Conservation (phyloP, 2,329 filamentous ascomycete genomes). For the Plenodomus biglobosus region DNA sequence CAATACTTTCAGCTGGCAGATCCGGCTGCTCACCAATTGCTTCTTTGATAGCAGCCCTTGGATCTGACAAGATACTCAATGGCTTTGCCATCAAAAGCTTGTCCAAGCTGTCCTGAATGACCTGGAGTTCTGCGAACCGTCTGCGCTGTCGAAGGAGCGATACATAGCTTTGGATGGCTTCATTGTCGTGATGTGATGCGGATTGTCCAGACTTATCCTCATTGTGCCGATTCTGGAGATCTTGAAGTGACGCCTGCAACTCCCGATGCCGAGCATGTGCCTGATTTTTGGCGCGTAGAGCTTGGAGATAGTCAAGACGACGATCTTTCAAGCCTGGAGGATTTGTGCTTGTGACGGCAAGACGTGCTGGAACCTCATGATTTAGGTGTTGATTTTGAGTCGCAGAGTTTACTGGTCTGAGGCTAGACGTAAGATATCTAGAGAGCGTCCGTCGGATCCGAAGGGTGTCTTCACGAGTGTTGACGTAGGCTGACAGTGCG, state of each 20-base stretch:
- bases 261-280: conserved; percentile 45
- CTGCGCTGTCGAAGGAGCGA: conserved; percentile 50
- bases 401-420: conserved; percentile 29
- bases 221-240: conserved; percentile 29
- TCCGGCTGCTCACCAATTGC: conserved; percentile 41
- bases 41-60: conserved; percentile 29
- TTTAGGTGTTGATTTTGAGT: conserved; percentile 38
- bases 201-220: conserved; percentile 33
- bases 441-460: conserved; percentile 40
- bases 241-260: conserved; percentile 34
- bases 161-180: conserved; percentile 43
- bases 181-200: conserved; percentile 35
- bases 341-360: conserved; percentile 27
- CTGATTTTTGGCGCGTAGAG: conserved; percentile 47
- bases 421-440: conserved; percentile 34
- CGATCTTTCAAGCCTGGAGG: conserved; percentile 46
- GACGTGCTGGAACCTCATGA: conserved; percentile 31
- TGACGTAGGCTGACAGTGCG: conserved; percentile 40
- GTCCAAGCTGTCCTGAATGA: conserved; percentile 51
- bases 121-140: conserved; percentile 49
- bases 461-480: conserved; percentile 41
- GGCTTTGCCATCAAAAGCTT: conserved; percentile 42
- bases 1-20: conserved; percentile 38
- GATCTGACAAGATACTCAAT: conserved; percentile 28
- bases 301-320: conserved; percentile 50